A percentile compares a stretch with the other conserved stretches of the same genome.
Evolutionary conservation across 116 monocot genomes (phyloP).

Genomic region (Posidonia oceanica): DNA sequence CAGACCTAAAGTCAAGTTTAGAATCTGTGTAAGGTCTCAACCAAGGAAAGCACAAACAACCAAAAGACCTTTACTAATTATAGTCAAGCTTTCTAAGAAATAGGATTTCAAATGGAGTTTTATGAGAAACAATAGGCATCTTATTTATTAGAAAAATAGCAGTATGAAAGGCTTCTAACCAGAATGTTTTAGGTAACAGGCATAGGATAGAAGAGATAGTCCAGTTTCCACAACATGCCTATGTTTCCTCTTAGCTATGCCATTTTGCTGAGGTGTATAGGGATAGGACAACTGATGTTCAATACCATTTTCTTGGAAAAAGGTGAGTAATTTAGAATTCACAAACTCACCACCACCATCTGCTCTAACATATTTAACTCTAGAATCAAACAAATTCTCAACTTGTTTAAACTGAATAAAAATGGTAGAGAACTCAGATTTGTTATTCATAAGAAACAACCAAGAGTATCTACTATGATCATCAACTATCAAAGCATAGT

Average conservation of each 20-base stretch:
- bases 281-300: neutral
- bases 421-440: neutral
- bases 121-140: too few relatives aligned
- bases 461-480: neutral
- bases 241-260: neutral
- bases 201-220: neutral
- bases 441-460: neutral
- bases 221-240: neutral
- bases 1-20: too few relatives aligned
- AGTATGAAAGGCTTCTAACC: too few relatives aligned
- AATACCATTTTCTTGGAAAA: neutral
- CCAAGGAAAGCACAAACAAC: too few relatives aligned
- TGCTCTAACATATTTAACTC: neutral
- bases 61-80: too few relatives aligned
- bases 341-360: neutral
- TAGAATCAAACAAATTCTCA: neutral
- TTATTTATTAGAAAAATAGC: too few relatives aligned
- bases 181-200: too few relatives aligned
- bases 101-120: too few relatives aligned
- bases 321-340: neutral
- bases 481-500: neutral
- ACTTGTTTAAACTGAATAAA: neutral
- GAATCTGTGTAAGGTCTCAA: too few relatives aligned
- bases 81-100: too few relatives aligned
- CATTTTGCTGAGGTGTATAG: neutral